These are phyloP conservation scores for Erysimum cheiranthoides DNA, from an alignment of 345 rosid species.

Conservation along the genomic window DNA sequence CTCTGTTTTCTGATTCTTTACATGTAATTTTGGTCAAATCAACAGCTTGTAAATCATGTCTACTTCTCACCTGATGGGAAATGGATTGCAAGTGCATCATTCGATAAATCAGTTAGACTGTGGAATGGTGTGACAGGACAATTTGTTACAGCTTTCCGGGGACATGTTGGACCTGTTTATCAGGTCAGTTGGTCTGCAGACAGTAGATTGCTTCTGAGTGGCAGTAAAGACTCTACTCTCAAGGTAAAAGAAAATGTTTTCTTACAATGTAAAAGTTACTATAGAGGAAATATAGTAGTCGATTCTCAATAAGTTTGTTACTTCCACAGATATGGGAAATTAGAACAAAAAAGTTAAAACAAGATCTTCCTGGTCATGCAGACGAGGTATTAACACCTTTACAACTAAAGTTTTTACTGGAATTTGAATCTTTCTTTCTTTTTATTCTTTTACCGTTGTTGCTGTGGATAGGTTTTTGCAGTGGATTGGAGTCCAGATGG, in stretches of 20 bases:
- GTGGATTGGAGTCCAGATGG: slow-evolving; percentile 99
- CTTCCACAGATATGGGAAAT: slow-evolving; percentile 80
- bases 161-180: slow-evolving; percentile 96
- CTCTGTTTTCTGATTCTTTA: background rate
- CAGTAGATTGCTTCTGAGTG: slow-evolving; percentile 93
- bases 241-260: slow-evolving; percentile 56
- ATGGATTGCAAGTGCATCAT: slow-evolving; percentile 98
- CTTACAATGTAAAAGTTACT: too few species aligned
- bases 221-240: slow-evolving; percentile 94
- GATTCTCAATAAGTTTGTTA: slow-evolving; percentile 20
- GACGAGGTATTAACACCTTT: slow-evolving; percentile 67
- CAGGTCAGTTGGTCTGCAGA: slow-evolving; percentile 99
- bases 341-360: slow-evolving; percentile 75
- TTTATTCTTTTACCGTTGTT: slow-evolving; percentile 9
- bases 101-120: slow-evolving; percentile 87
- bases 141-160: slow-evolving; percentile 83
- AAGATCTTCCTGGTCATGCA: slow-evolving; percentile 96
- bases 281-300: too few species aligned
- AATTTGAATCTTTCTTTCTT: background rate
- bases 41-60: slow-evolving; percentile 93
- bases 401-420: background rate
- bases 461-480: slow-evolving; percentile 64
- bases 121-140: slow-evolving; percentile 93
- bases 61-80: slow-evolving; percentile 96
- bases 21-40: slow-evolving; percentile 12